These are phyloP conservation scores for Apium graveolens DNA, from an alignment of 129 eudicot species.

Conservation along the genomic window DNA sequence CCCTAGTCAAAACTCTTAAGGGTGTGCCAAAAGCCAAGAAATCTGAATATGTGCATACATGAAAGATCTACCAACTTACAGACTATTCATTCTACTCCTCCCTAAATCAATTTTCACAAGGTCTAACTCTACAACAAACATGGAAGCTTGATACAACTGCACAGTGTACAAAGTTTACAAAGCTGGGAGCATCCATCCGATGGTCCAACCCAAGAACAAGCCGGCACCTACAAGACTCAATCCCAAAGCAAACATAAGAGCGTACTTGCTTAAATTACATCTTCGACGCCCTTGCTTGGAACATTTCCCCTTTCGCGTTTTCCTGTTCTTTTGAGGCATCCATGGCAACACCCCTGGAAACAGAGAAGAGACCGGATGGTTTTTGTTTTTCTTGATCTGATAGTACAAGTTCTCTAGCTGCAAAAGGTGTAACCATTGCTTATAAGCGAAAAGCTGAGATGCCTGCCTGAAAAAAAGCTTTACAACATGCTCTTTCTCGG, in stretches of 20 bases:
- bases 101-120: neutral
- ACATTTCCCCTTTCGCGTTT: slow-evolving; percentile 30
- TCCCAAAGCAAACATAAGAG: slow-evolving; percentile 74
- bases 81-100: neutral
- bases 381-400: slow-evolving; percentile 39
- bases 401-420: slow-evolving; percentile 72
- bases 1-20: neutral
- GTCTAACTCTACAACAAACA: neutral
- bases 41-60: neutral
- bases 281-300: slow-evolving; percentile 24
- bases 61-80: neutral
- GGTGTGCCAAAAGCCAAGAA: neutral
- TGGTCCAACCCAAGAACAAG: slow-evolving; percentile 81
- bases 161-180: slow-evolving; percentile 8
- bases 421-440: slow-evolving; percentile 79
- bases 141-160: neutral
- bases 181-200: slow-evolving; percentile 67
- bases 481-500: slow-evolving; percentile 70
- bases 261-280: slow-evolving; percentile 38
- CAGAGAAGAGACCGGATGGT: slow-evolving; percentile 18
- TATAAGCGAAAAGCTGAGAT: slow-evolving; percentile 70
- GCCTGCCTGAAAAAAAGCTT: slow-evolving; percentile 81
- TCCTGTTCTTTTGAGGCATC: slow-evolving; percentile 35
- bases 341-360: slow-evolving; percentile 28
- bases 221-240: slow-evolving; percentile 92